Base-by-base conservation (phyloP, 2,329 filamentous ascomycete genomes). In the Pseudopithomyces chartarum region DNA sequence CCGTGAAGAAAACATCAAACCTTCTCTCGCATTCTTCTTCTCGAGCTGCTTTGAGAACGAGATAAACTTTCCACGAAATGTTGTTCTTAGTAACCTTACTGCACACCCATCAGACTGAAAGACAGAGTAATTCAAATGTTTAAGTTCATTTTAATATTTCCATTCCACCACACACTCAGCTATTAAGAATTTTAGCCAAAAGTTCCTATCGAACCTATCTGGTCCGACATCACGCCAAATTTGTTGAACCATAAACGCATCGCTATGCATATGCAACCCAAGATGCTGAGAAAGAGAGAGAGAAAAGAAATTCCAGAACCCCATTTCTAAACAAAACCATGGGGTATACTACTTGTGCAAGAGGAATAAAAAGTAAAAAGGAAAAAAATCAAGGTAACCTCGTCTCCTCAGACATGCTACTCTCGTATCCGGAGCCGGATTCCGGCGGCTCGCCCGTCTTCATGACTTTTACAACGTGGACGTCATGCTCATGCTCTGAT, bases 371-470 rank as follows among this genome's bases (percentile, higher is more conserved):
- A 38, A 34, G 32, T 8, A 34, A 13, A 13, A 39, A 49, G 13
- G 33, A 17, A 49, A 49, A 22, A 20, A 48, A 39, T 52, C 50
- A 52, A 15, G 52, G 52, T 34, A 46, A 17, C 20, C 52, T 44
- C 6, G 52, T 47, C 22, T 42, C 33, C 22, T 45, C 33, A 1
- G 52, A 47, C 23, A 54, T 34, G 17, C 34, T 42, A n/a, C 22
- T 50, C 45, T 55, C 52, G 15, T 51, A 51, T 6, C 48, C 38
- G 12, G 42, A 33, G 20, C 45, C 38, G 7, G 52, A 45, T 26
- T 55, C 52, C 26, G 52, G 52, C 33, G 52, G 36, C 2, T 55
- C 52, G 7, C 45, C 45, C 11, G 45, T 55, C 45, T 49, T 49
- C 52, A 55, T 55, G 10, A 38, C 11, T 6, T 17, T 32, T 7